Conservation (phyloP, 1,139 yeast genomes). For the Diutina neorugosa region DNA sequence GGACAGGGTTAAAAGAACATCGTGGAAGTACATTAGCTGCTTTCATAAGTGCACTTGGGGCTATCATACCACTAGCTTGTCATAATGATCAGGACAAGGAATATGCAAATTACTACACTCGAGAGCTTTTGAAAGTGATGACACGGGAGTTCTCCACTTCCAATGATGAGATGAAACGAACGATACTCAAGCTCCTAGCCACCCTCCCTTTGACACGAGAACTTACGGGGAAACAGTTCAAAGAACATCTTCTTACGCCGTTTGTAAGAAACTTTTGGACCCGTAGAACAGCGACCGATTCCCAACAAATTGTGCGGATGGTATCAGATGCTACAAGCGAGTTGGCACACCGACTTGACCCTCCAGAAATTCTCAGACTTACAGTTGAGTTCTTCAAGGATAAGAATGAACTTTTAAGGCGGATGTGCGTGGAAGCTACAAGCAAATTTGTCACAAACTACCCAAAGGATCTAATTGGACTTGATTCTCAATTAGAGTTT, state of each 20-base stretch:
- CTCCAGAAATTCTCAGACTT: constrained; percentile 44
- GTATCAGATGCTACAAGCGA: constrained; percentile 68
- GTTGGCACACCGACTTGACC: constrained; percentile 59
- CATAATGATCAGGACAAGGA: constrained; percentile 41
- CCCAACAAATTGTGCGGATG: constrained; percentile 33
- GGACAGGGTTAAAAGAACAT: constrained; percentile 69
- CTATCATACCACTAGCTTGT: constrained; percentile 76
- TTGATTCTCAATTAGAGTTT: constrained; percentile 38
- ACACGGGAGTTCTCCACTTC: constrained; percentile 69
- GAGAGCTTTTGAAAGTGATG: constrained; percentile 56
- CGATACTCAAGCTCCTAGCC: constrained; percentile 39
- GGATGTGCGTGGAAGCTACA: constrained; percentile 68
- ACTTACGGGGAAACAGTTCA: constrained; percentile 17
- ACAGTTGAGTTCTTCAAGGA: constrained; percentile 58
- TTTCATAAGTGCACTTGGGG: constrained; percentile 68
- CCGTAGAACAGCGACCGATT: constrained; percentile 51
- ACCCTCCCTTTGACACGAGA: constrained; percentile 21
- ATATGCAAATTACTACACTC: constrained; percentile 66
- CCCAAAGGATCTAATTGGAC: constrained; percentile 24
- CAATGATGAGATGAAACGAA: constrained; percentile 79
- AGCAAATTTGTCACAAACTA: constrained; percentile 17
- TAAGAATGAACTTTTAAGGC: constrained; percentile 68
- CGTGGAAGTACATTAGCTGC: constrained; percentile 73
- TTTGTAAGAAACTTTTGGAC: constrained; percentile 75
- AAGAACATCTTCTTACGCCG: constrained; percentile 39